Conservation (phyloP, 2,329 filamentous ascomycete species). For the Exserohilum rostratum region DNA sequence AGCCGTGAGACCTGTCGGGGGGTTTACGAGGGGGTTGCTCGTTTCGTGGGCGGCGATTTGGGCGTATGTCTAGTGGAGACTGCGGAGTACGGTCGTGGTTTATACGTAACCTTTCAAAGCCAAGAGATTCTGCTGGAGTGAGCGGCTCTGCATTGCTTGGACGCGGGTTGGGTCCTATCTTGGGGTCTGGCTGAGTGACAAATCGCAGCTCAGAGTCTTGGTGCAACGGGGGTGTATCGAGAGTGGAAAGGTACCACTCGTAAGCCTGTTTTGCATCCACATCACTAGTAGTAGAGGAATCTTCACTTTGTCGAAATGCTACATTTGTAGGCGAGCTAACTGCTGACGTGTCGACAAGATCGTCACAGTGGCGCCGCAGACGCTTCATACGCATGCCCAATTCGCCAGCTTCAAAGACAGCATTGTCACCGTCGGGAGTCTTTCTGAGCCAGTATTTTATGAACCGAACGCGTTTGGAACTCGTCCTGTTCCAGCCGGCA, state of each 20-base stretch:
- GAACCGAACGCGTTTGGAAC: conserved; percentile 29
- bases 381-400: conserved; percentile 30
- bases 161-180: conserved; percentile 17
- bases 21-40: too few relatives aligned
- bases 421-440: conserved; percentile 9
- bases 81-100: too few relatives aligned
- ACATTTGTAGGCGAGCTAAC: background rate
- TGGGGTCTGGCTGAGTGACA: background rate
- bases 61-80: too few relatives aligned
- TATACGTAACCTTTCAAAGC: conserved; percentile 3
- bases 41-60: too few relatives aligned
- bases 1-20: too few relatives aligned
- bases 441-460: conserved; percentile 33
- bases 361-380: background rate
- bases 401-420: conserved; percentile 24
- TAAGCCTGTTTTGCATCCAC: background rate
- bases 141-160: background rate
- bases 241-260: background rate
- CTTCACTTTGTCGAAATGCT: background rate
- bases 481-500: conserved; percentile 15
- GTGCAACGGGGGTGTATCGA: background rate
- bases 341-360: background rate
- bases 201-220: background rate
- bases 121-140: conserved; percentile 4
- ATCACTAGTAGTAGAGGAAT: background rate